phyloP scores from a whole-genome alignment of 768 basidiomycete genomes.

The Serendipita vermifera region DNA sequence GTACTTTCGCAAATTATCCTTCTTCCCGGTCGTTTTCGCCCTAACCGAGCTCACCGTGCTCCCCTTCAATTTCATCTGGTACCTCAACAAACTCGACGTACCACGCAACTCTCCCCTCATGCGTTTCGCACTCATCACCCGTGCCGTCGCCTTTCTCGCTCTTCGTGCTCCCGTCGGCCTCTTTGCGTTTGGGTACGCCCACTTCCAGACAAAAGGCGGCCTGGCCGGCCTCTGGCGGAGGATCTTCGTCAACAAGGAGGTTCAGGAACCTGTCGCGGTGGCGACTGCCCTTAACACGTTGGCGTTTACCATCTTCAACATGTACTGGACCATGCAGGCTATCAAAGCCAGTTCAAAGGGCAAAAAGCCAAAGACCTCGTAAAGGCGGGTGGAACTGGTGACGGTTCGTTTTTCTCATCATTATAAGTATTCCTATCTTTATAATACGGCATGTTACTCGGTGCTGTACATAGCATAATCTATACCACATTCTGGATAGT shows the following conservation, averaged over 20 bases:
- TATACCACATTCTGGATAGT: too few species aligned
- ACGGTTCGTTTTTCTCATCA: too few species aligned
- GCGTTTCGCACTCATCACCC: not conserved
- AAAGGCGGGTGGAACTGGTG: not conserved
- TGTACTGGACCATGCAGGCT: not conserved
- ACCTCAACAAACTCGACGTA: not conserved
- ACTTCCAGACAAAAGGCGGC: not conserved
- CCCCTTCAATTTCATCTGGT: slow-evolving; percentile 1
- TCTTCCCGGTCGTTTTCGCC: slow-evolving; percentile 6
- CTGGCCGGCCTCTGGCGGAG: not conserved
- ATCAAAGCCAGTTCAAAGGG: not conserved
- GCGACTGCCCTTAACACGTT: not conserved
- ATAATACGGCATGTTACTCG: too few species aligned
- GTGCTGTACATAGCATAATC: too few species aligned
- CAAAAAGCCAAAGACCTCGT: not conserved
- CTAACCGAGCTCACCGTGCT: slow-evolving; percentile 2
- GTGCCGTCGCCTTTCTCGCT: not conserved
- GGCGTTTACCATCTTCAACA: not conserved
- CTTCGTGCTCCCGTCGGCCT: slow-evolving; percentile 4
- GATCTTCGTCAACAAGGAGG: not conserved
- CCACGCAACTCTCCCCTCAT: not conserved
- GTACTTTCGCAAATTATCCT: slow-evolving; percentile 5
- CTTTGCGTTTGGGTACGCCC: not conserved
- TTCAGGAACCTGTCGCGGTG: not conserved
- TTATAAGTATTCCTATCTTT: too few species aligned